Evolutionary conservation across 768 basidiomycete species (phyloP).

Genomic region (Boletus vermiculosoides): DNA sequence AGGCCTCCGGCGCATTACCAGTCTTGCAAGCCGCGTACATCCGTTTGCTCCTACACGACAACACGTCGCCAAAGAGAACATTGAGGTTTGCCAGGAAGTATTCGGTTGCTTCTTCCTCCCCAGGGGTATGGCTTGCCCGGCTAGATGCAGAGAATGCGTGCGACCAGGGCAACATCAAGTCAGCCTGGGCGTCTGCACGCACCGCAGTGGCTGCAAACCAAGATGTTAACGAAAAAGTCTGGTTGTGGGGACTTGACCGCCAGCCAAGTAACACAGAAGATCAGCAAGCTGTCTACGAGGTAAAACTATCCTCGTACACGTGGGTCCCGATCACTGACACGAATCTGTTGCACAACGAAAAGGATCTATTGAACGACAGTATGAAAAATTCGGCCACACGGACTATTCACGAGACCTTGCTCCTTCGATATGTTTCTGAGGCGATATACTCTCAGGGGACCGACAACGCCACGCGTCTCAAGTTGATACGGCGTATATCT

Average conservation of each 20-base stretch:
- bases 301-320: slow-evolving; percentile 8
- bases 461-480: slow-evolving; percentile 19
- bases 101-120: slow-evolving; percentile 38
- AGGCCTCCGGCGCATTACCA: slow-evolving; percentile 19
- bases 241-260: slow-evolving; percentile 53
- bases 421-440: slow-evolving; percentile 44
- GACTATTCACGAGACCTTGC: slow-evolving; percentile 46
- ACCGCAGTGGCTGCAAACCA: slow-evolving; percentile 27
- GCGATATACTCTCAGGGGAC: slow-evolving; percentile 24
- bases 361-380: slow-evolving; percentile 48
- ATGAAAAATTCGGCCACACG: slow-evolving; percentile 40
- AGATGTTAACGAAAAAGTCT: slow-evolving; percentile 39
- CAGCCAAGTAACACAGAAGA: slow-evolving; percentile 15
- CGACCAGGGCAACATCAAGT: slow-evolving; percentile 25
- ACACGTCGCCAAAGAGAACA: slow-evolving; percentile 33
- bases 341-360: slow-evolving; percentile 5
- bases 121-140: slow-evolving; percentile 53
- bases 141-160: slow-evolving; percentile 43
- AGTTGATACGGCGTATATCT: slow-evolving; percentile 41
- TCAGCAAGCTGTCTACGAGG: slow-evolving; percentile 35
- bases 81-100: slow-evolving; percentile 47
- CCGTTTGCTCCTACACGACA: slow-evolving; percentile 31
- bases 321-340: slow-evolving; percentile 1
- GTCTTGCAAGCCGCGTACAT: slow-evolving; percentile 38
- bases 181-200: slow-evolving; percentile 48